These are phyloP conservation scores for Talaromyces sp. DNA, from an alignment of 2,329 filamentous ascomycete genomes.

Conservation along the genomic window DNA sequence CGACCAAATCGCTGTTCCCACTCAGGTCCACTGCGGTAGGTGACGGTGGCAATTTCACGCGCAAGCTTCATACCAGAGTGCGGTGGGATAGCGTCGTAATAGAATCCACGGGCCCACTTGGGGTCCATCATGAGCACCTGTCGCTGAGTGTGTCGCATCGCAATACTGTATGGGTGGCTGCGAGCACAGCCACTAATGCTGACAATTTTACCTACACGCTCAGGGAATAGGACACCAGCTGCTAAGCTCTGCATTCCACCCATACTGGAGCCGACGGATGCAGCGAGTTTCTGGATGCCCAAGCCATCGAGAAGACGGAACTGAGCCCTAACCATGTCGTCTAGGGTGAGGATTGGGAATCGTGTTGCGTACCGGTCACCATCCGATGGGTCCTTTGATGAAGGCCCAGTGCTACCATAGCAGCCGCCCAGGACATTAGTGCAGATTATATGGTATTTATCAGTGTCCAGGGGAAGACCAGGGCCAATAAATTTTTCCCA, in stretches of 20 bases:
- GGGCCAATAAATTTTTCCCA: slow-evolving; percentile 99
- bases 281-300: slow-evolving; percentile 77
- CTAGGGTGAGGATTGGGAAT: slow-evolving; percentile 92
- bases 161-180: slow-evolving; percentile 96
- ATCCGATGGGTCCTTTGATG: slow-evolving; percentile 83
- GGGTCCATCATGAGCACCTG: slow-evolving; percentile 99
- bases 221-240: slow-evolving; percentile 79
- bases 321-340: slow-evolving; percentile 97
- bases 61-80: slow-evolving; percentile 98
- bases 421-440: slow-evolving; percentile 96
- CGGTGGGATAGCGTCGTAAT: slow-evolving; percentile 84
- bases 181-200: slow-evolving; percentile 92
- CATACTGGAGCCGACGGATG: slow-evolving; percentile 95
- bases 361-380: slow-evolving; percentile 87
- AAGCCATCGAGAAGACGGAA: slow-evolving; percentile 83
- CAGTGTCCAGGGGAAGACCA: slow-evolving; percentile 79
- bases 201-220: slow-evolving; percentile 78
- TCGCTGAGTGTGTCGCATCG: slow-evolving; percentile 95
- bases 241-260: slow-evolving; percentile 97
- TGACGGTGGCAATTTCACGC: slow-evolving; percentile 95
- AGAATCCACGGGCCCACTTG: slow-evolving; percentile 94
- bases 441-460: slow-evolving; percentile 91
- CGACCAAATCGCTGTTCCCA: slow-evolving; percentile 96
- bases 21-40: slow-evolving; percentile 92
- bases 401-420: slow-evolving; percentile 91